These are phyloP conservation scores for Spiraea crenata DNA, from an alignment of 331 rosid genomes.

Conservation along the genomic window DNA sequence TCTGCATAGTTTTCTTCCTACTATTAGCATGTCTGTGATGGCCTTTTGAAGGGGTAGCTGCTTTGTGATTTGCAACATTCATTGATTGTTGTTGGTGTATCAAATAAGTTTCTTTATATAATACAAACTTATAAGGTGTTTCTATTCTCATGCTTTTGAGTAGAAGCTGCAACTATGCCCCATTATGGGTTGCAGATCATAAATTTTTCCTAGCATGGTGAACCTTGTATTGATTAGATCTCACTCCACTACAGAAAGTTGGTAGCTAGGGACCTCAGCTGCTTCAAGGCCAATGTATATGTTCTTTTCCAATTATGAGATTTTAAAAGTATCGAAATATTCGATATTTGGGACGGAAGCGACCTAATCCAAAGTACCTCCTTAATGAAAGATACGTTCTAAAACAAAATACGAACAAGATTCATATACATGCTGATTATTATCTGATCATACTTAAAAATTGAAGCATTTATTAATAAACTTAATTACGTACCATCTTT, in stretches of 20 bases:
- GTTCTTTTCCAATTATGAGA: background rate
- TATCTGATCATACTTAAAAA: too few species aligned
- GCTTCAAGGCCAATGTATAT: background rate
- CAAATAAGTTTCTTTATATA: slow-evolving; percentile 12
- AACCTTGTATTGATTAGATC: background rate
- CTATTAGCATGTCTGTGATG: slow-evolving; percentile 22
- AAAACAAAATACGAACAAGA: background rate
- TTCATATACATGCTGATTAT: background rate
- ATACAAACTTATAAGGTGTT: background rate
- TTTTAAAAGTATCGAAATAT: background rate
- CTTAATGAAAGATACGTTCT: too few species aligned
- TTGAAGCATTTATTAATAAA: too few species aligned
- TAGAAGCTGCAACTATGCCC: background rate
- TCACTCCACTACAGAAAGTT: background rate
- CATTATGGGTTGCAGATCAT: background rate
- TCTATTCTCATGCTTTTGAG: background rate
- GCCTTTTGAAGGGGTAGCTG: background rate
- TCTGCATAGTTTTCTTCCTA: slow-evolving; percentile 1
- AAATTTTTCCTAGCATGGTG: background rate
- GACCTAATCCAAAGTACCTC: background rate
- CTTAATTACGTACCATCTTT: slow-evolving; percentile 64
- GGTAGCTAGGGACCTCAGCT: background rate
- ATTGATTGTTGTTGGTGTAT: slow-evolving; percentile 20
- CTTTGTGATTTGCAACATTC: slow-evolving; percentile 17
- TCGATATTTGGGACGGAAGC: background rate